Evolutionary conservation across 306 rosid genomes (phyloP), one percentile per base, ranked within the genome.

Genomic region (Cicer chorassanicum): DNA sequence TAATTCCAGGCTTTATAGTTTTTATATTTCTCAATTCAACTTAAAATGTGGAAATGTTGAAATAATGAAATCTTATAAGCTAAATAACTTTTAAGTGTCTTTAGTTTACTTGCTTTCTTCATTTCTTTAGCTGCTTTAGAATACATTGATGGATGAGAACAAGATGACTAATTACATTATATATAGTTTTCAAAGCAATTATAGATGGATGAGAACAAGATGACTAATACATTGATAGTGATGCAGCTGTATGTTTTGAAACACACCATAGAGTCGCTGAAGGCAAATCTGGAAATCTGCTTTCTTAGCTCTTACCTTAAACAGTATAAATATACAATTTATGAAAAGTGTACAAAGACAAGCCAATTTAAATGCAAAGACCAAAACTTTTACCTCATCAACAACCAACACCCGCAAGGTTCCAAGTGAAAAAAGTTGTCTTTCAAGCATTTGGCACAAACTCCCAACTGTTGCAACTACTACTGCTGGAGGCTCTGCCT

Each of bases 401-500:
- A 94, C 91, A 65, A 92, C 88, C 75, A 94, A 81, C 82, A 88
- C 92, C 62, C 63, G 81, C 86, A 94, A 72, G 36, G 95, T 81
- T 48, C 85, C 89, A 68, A 94, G 97, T 72, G 80, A 79, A 63
- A 94, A 74, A 36, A 72, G 38, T 54, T 76, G 81, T 79, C 86
- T 88, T 83, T 88, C 93, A 71, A 94, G 85, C 91, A 91, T 91
- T 68, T 85, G 97, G 82, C 97, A 87, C 81, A 94, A 84, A 87
- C 98, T 90, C 60, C 82, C 90, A 49, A 91, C 88, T 21, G 96
- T 92, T 40, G 97, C 99, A 53, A 94, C 95, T 65, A 92, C 85
- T 71, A 94, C 74, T 56, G 84, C 65, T 75, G 97, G 97, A 76
- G 99, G 97, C 77, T 94, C 97, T 9, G 96, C 96, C 99, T 94